Conservation (phyloP, 2,329 filamentous ascomycete species). For the Nemania bipapillata region DNA sequence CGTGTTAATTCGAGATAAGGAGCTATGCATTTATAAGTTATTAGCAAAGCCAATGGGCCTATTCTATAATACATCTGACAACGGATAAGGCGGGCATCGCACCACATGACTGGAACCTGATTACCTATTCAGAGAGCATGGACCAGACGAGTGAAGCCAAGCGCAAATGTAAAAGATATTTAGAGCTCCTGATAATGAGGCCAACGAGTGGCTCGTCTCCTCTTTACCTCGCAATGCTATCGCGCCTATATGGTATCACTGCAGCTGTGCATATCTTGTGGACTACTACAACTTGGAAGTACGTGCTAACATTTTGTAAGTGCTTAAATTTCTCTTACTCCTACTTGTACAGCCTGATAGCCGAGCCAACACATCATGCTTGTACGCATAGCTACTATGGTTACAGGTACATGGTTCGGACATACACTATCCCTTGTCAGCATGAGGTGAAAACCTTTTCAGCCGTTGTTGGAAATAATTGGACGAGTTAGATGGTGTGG, state of each 20-base stretch:
- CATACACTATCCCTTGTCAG: slow-evolving; percentile 20
- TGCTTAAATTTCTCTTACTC: slow-evolving; percentile 17
- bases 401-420: slow-evolving; percentile 1
- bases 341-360: not conserved
- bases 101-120: not conserved
- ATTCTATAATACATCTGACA: no score
- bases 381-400: slow-evolving; percentile 18
- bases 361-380: slow-evolving; percentile 33
- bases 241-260: not conserved
- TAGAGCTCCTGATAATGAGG: not conserved
- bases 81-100: not conserved
- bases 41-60: no score
- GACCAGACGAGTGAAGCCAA: no score
- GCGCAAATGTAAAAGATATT: no score
- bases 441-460: slow-evolving; percentile 27
- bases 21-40: not conserved
- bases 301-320: not conserved
- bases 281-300: no score
- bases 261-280: not conserved
- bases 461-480: slow-evolving; percentile 1
- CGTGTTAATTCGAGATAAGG: not conserved
- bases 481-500: not conserved
- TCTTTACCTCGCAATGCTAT: not conserved
- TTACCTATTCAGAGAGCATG: no score
- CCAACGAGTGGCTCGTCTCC: not conserved